Evolutionary conservation across 1,139 yeast species (phyloP).

Genomic region (Tardiomyces depauwii): DNA sequence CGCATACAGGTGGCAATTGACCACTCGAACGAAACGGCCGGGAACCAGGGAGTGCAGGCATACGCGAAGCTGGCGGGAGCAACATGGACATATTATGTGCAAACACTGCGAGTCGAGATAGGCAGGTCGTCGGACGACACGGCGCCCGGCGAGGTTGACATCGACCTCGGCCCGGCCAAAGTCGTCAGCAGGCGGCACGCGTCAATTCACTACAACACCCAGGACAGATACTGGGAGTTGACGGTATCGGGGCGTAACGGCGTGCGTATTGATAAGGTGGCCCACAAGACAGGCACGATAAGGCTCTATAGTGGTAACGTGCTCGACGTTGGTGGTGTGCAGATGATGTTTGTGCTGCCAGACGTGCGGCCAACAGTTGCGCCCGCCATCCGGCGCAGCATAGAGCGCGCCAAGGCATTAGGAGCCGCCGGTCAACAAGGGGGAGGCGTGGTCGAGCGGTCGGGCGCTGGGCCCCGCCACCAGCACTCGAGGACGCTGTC

Average conservation of each 20-base stretch:
- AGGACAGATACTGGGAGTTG: conserved; percentile 75
- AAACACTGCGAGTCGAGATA: conserved; percentile 61
- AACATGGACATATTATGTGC: conserved; percentile 90
- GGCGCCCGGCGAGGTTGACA: conserved; percentile 44
- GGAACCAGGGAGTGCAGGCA: conserved; percentile 76
- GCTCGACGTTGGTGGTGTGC: conserved; percentile 91
- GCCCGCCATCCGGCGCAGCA: conserved; percentile 1
- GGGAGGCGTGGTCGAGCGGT: neutral
- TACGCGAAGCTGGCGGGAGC: conserved; percentile 93
- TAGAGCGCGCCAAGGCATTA: neutral
- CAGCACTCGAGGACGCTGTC: neutral
- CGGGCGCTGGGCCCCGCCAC: neutral
- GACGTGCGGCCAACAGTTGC: conserved; percentile 59
- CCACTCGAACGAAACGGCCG: conserved; percentile 59
- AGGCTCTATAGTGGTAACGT: conserved; percentile 72
- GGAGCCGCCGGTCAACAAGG: neutral
- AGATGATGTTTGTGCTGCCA: conserved; percentile 96
- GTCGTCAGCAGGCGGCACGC: conserved; percentile 92
- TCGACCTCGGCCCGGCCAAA: conserved; percentile 93
- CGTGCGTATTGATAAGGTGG: conserved; percentile 57
- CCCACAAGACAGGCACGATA: conserved; percentile 43
- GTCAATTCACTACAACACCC: conserved; percentile 62
- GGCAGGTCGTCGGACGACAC: conserved; percentile 69
- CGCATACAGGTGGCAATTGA: conserved; percentile 34
- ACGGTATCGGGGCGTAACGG: conserved; percentile 83